These are phyloP conservation scores for Solanum etuberosum DNA, from an alignment of 257 asterid species.

Conservation along the genomic window DNA sequence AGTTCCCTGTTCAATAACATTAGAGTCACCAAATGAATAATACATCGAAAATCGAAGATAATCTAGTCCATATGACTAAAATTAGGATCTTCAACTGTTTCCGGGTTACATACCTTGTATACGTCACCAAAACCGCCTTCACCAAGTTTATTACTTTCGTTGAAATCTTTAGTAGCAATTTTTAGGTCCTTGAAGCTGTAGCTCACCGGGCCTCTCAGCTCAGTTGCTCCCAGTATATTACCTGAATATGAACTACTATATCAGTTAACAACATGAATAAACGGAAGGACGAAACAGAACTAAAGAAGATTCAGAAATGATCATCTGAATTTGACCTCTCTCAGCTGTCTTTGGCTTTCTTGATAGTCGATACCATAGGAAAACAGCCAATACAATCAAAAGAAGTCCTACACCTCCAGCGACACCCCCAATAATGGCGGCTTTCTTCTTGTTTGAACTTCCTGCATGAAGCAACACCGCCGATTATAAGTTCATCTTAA, in stretches of 20 bases:
- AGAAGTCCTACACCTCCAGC: conserved; percentile 61
- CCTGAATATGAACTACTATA: conserved; percentile 12
- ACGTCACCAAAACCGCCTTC: conserved; percentile 85
- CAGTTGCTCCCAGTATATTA: conserved; percentile 58
- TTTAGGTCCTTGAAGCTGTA: conserved; percentile 55
- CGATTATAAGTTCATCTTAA: background rate
- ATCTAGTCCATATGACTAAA: background rate
- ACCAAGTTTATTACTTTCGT: conserved; percentile 62
- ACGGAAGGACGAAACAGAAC: background rate
- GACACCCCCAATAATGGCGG: conserved; percentile 50
- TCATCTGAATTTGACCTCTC: conserved; percentile 24
- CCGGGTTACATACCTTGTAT: conserved; percentile 34
- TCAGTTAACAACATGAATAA: background rate
- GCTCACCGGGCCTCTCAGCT: conserved; percentile 62
- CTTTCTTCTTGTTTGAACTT: conserved; percentile 43
- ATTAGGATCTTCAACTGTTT: background rate
- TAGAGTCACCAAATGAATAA: background rate
- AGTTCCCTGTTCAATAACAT: conserved; percentile 38
- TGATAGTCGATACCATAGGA: conserved; percentile 35
- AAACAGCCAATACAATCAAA: conserved; percentile 30
- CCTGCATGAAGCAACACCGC: conserved; percentile 22
- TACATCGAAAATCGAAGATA: background rate
- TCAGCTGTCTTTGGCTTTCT: conserved; percentile 25
- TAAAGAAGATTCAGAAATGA: background rate
- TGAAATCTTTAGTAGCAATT: conserved; percentile 52